Percentiles rank a stretch among this genome's conserved stretches.
Conservation (phyloP, 371 early-diverging fungal genomes). For the Chytridiales sp. region DNA sequence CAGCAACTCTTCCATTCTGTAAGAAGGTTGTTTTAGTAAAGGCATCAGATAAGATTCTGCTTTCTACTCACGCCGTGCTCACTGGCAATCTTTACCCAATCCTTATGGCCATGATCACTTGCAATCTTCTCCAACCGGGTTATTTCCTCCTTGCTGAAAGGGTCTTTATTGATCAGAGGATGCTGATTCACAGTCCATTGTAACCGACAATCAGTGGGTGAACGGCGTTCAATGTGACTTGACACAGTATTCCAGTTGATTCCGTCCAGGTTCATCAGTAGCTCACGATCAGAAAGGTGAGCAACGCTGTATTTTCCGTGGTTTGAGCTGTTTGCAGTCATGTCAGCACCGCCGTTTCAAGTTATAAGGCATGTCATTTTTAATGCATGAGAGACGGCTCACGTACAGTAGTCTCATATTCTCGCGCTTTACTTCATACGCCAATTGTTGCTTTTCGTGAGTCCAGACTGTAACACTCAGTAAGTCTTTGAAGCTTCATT, state of each 20-base stretch:
- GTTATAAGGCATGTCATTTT: no score
- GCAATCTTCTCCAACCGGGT: conserved; percentile 11
- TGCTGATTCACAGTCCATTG: conserved; percentile 22
- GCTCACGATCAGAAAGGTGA: neutral
- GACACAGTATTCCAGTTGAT: conserved; percentile 19
- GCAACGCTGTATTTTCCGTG: conserved; percentile 2
- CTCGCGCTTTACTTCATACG: conserved; percentile 19
- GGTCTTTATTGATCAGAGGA: conserved; percentile 19
- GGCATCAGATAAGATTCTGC: neutral
- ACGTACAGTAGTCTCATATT: conserved; percentile 24
- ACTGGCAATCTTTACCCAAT: conserved; percentile 66
- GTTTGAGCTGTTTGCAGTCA: conserved; percentile 11
- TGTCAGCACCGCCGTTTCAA: no score
- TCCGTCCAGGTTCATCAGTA: conserved; percentile 9
- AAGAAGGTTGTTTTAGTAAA: conserved; percentile 11
- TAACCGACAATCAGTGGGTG: conserved; percentile 17
- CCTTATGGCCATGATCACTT: conserved; percentile 22
- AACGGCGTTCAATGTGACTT: conserved; percentile 1
- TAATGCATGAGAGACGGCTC: no score
- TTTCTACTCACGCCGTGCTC: conserved; percentile 45
- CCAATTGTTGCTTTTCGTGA: neutral
- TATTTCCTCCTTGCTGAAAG: conserved; percentile 22
- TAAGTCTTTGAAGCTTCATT: no score
- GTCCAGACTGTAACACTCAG: conserved; percentile 11
- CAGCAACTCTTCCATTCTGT: conserved; percentile 69